phyloP scores from a whole-genome alignment of 2,329 filamentous ascomycete genomes.

The Zymoseptoria crescenta region DNA sequence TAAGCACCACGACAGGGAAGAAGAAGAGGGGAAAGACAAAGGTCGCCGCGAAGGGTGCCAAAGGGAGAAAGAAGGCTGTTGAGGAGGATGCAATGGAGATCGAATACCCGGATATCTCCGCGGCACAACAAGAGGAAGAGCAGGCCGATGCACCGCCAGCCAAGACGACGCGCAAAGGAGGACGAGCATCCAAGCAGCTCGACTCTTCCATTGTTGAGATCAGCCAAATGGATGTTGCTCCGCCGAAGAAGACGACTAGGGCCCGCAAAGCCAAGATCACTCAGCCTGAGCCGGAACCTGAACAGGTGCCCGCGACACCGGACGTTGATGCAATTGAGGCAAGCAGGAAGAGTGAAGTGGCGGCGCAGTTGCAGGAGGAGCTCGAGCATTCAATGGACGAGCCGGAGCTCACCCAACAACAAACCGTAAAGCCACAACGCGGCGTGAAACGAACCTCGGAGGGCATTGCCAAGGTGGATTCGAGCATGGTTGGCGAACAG shows the following conservation, averaged over 20 bases:
- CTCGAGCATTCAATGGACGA: conserved; percentile 25
- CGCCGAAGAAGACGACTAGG: conserved; percentile 24
- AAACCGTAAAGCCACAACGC: conserved; percentile 19
- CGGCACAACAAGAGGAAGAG: conserved; percentile 11
- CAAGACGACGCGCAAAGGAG: conserved; percentile 19
- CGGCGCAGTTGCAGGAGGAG: conserved; percentile 26
- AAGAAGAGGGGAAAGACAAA: conserved; percentile 38
- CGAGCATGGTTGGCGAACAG: conserved; percentile 15
- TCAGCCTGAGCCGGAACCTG: conserved; percentile 21
- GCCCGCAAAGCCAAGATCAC: conserved; percentile 23
- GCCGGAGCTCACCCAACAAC: conserved; percentile 16
- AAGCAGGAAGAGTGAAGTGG: conserved; percentile 19
- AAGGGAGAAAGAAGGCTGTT: conserved; percentile 17
- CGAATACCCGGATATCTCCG: conserved; percentile 14
- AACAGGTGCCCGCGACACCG: conserved; percentile 12
- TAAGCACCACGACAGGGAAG: conserved; percentile 26
- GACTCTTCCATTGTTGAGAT: conserved; percentile 25
- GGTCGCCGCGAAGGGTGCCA: conserved; percentile 37
- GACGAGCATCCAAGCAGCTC: conserved; percentile 19
- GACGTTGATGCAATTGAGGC: conserved; percentile 9
- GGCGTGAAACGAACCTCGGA: conserved; percentile 34
- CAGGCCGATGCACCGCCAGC: conserved; percentile 7
- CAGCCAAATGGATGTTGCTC: conserved; percentile 17
- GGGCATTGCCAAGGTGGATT: conserved; percentile 24
- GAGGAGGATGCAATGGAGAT: conserved; percentile 10